Evolutionary conservation across 2,329 filamentous ascomycete species (phyloP), one percentile per base, ranked within the genome.

Genomic region (Raffaelea deltoideospora): DNA sequence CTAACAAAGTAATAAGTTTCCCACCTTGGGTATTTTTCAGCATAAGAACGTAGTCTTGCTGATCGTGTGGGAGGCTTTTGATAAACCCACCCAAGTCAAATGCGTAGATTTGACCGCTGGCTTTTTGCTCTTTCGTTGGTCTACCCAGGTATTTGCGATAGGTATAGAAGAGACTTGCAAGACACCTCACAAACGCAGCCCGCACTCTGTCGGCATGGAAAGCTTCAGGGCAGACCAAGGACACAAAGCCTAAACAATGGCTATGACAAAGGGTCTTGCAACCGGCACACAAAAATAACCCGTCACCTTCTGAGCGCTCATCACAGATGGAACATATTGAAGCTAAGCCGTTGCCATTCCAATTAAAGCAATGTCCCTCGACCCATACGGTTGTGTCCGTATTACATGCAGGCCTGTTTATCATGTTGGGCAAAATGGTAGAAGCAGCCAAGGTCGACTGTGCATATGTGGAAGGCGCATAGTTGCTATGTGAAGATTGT

Each of bases 381-480:
- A 85, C 79, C 83, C 83, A 90, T 33, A 84, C 75, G 0, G 71
- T 83, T 2, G 76, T 83, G 33, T 86, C 79, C 0, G 81, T 85
- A 50, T 88, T 84, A 33, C 66, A 65, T 8, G 88, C 82, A 1
- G 79, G 79, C 49, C 87, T 81, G 43, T 86, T 70, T 41, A 84
- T 69, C 69, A 86, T 79, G 48, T 77, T 81, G 26, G 84, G 83
- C 82, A 90, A 87, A 47, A 90, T 76, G 2, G 83, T 90, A 7
- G 81, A 87, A 8, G 83, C 83, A 2, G 83, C 83, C 32, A 90
- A 60, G 1, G 84, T 90, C n/a, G 82, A 88, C 48, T 83, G 79
- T 1, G 83, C 83, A 50, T 90, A 90, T 3, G 83, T 76, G 3
- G 83, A 88, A 3, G 83, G 83, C 5, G 83, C 81, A 53, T 90